phyloP scores from a whole-genome alignment of 768 basidiomycete species.

The Pisolithus marmoratus region DNA sequence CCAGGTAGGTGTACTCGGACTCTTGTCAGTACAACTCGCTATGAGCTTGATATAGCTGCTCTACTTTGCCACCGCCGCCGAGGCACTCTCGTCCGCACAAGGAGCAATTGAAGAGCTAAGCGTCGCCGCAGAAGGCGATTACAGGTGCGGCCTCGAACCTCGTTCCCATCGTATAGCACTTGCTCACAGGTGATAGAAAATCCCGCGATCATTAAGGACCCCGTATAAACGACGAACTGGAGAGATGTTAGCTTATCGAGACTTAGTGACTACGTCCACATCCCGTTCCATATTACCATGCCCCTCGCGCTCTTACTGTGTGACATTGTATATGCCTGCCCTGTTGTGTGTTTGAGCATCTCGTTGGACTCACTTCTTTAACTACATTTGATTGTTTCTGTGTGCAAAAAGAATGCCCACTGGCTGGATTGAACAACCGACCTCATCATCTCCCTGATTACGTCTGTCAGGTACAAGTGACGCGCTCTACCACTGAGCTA shows the following conservation, averaged over 20 bases:
- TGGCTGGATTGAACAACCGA: slow-evolving; percentile 25
- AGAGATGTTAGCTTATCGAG: background rate
- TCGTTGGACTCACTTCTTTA: background rate
- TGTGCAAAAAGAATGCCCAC: slow-evolving; percentile 15
- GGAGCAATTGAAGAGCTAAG: slow-evolving; percentile 92
- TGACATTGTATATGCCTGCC: background rate
- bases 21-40: background rate
- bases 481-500: slow-evolving; percentile 32
- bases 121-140: slow-evolving; percentile 91
- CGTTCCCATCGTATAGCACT: background rate
- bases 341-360: background rate
- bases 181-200: slow-evolving; percentile 48
- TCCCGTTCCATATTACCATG: background rate
- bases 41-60: slow-evolving; percentile 42
- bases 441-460: slow-evolving; percentile 22
- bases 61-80: slow-evolving; percentile 72
- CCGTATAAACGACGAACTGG: slow-evolving; percentile 7
- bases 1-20: slow-evolving; percentile 42
- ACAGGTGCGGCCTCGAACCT: slow-evolving; percentile 49
- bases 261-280: background rate
- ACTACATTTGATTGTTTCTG: background rate
- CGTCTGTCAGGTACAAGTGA: slow-evolving; percentile 15
- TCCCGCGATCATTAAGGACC: slow-evolving; percentile 80
- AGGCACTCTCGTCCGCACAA: slow-evolving; percentile 74
- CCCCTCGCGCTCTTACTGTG: background rate